A percentile compares a stretch with the other conserved stretches of the same genome.
Conservation (phyloP, 305 asterid genomes). For the Fraxinus sp. region DNA sequence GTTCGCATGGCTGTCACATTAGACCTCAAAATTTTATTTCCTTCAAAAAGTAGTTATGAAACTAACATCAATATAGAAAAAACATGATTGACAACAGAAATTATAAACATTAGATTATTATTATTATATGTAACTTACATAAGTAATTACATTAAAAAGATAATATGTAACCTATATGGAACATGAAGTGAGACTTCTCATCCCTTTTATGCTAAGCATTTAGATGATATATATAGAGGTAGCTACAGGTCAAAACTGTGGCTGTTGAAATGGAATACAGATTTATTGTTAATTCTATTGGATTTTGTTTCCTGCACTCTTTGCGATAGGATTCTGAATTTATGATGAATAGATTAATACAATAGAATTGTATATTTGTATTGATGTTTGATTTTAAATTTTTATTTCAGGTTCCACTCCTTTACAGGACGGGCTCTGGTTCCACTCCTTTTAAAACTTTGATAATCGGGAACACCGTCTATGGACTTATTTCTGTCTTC, state of each 20-base stretch:
- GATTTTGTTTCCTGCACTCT: conserved; percentile 61
- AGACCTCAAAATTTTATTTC: background rate
- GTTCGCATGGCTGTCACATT: background rate
- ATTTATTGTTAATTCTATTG: conserved; percentile 34
- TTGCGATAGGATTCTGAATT: too few relatives aligned
- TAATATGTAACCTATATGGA: background rate
- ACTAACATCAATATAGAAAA: background rate
- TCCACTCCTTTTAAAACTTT: too few relatives aligned
- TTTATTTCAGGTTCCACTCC: too few relatives aligned
- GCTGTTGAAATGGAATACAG: conserved; percentile 82
- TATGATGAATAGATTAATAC: too few relatives aligned
- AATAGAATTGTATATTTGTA: too few relatives aligned
- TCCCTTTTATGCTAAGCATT: background rate
- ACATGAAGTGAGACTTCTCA: background rate
- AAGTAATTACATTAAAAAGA: background rate
- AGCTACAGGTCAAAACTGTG: conserved; percentile 81
- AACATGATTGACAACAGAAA: background rate
- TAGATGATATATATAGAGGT: background rate
- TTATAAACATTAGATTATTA: background rate
- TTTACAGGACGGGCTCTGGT: too few relatives aligned
- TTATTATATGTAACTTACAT: background rate
- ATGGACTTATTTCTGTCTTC: conserved; percentile 49
- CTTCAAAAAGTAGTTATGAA: background rate
- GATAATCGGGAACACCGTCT: too few relatives aligned
- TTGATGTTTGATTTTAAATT: too few relatives aligned